phyloP scores from a whole-genome alignment of 106 monocot genomes.

The Dendrobium catenatum region DNA sequence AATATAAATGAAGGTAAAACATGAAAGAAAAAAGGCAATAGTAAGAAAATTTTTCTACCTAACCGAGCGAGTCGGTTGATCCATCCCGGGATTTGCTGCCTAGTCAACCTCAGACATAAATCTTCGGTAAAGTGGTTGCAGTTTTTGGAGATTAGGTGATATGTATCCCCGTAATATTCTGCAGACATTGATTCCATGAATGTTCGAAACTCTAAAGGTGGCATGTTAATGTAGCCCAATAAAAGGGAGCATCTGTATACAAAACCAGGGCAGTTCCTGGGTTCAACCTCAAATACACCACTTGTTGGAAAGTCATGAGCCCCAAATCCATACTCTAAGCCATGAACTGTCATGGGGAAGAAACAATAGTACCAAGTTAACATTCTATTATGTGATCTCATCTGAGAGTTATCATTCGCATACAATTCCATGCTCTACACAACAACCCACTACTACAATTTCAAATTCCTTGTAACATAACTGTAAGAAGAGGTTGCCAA shows the following conservation, averaged over 20 bases:
- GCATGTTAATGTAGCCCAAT: constrained; percentile 46
- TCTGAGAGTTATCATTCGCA: neutral
- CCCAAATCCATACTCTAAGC: constrained; percentile 64
- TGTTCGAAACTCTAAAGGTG: constrained; percentile 41
- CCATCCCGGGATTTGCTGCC: constrained; percentile 77
- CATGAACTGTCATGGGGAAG: constrained; percentile 34
- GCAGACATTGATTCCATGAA: constrained; percentile 57
- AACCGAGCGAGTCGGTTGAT: constrained; percentile 82
- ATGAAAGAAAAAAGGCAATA: neutral
- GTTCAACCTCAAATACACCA: constrained; percentile 72
- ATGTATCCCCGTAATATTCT: constrained; percentile 88
- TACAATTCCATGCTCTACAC: neutral
- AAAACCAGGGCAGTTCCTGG: constrained; percentile 61
- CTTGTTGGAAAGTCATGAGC: constrained; percentile 59
- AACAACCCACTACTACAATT: neutral
- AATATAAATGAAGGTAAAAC: neutral
- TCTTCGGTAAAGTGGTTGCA: constrained; percentile 98
- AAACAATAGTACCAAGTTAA: neutral
- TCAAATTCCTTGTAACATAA: neutral
- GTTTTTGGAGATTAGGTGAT: constrained; percentile 90
- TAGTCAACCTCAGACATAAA: constrained; percentile 46
- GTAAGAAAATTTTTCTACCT: constrained; percentile 28
- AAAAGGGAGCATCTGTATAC: constrained; percentile 62
- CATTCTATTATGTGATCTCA: neutral
- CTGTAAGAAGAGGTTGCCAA: neutral